Percentiles rank a stretch among this genome's conserved stretches.
Evolutionary conservation across 371 early-diverging fungal species (phyloP).

Genomic region (Syncephalastrum sp.): DNA sequence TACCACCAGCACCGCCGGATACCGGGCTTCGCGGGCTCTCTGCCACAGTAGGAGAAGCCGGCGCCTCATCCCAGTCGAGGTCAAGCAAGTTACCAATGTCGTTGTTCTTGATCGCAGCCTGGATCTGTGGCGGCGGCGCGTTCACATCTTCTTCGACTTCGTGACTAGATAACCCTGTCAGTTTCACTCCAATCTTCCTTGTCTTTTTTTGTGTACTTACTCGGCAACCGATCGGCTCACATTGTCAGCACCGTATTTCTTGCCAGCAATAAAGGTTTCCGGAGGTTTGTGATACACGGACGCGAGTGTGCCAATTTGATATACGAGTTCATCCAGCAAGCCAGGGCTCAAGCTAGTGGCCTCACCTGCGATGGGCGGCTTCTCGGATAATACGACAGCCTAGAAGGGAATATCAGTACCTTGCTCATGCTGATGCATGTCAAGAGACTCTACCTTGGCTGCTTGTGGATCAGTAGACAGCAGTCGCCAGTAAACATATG

Average conservation of each 20-base stretch:
- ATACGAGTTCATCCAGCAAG: slow-evolving; percentile 84
- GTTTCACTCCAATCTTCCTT: neutral
- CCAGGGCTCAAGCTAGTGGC: slow-evolving; percentile 75
- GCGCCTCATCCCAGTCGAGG: slow-evolving; percentile 48
- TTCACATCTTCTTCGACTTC: slow-evolving; percentile 53
- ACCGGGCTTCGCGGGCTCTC: slow-evolving; percentile 18
- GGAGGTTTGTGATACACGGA: slow-evolving; percentile 95
- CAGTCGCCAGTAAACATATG: slow-evolving; percentile 95
- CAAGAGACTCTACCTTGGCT: slow-evolving; percentile 50
- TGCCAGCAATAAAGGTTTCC: slow-evolving; percentile 71
- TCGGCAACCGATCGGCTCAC: slow-evolving; percentile 47
- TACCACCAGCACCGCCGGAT: no score
- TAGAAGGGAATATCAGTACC: slow-evolving; percentile 9
- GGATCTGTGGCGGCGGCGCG: slow-evolving; percentile 50
- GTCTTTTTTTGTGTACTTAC: slow-evolving; percentile 28
- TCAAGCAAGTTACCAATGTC: slow-evolving; percentile 56
- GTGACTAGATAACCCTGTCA: slow-evolving; percentile 26
- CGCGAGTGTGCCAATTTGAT: slow-evolving; percentile 84
- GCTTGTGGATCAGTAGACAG: slow-evolving; percentile 91
- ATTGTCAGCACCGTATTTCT: slow-evolving; percentile 59
- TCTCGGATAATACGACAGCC: slow-evolving; percentile 83
- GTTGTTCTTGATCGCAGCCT: slow-evolving; percentile 56
- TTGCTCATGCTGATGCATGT: neutral
- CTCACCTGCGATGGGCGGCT: slow-evolving; percentile 90
- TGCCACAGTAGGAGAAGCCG: slow-evolving; percentile 26